A percentile compares a stretch with the other conserved stretches of the same genome.
Evolutionary conservation across 495 filamentous ascomycete species (phyloP).

Genomic region (Tuber calosporum): DNA sequence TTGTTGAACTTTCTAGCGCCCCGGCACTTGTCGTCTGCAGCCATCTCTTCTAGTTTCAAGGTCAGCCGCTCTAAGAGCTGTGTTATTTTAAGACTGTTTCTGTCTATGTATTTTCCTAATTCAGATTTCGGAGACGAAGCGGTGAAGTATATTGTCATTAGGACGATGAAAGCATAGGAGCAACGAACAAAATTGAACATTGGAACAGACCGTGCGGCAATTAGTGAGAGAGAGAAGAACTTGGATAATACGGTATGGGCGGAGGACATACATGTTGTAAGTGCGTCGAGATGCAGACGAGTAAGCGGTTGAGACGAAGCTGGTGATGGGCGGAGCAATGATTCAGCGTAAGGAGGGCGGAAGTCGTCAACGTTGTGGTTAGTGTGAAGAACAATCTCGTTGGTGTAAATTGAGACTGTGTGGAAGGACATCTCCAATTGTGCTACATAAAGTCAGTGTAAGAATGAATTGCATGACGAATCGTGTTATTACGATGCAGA

Average conservation of each 20-base stretch:
- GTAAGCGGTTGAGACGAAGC: conserved; percentile 47
- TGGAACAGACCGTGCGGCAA: conserved; percentile 61
- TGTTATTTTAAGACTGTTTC: conserved; percentile 66
- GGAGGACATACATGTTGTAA: conserved; percentile 62
- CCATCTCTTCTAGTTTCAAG: conserved; percentile 57
- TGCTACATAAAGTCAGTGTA: conserved; percentile 42
- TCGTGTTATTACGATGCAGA: conserved; percentile 44
- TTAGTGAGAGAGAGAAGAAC: conserved; percentile 46
- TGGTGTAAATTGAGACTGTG: conserved; percentile 69
- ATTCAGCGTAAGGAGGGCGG: conserved; percentile 48
- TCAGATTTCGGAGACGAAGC: conserved; percentile 60
- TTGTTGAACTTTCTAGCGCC: conserved; percentile 70
- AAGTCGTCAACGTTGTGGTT: conserved; percentile 61
- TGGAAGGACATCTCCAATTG: conserved; percentile 55
- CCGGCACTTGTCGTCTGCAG: conserved; percentile 57
- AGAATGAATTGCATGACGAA: conserved; percentile 5
- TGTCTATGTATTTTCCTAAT: conserved; percentile 68
- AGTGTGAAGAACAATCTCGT: conserved; percentile 75
- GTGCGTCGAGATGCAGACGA: conserved; percentile 60
- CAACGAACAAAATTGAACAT: conserved; percentile 71
- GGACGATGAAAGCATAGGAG: conserved; percentile 71
- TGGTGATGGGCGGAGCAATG: conserved; percentile 42
- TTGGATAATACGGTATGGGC: conserved; percentile 62
- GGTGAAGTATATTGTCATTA: conserved; percentile 83
- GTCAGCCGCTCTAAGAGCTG: conserved; percentile 63